Evolutionary conservation across 2,329 filamentous ascomycete species (phyloP), one percentile per base, ranked within the genome.

Genomic region (Hypomyces perniciosus): DNA sequence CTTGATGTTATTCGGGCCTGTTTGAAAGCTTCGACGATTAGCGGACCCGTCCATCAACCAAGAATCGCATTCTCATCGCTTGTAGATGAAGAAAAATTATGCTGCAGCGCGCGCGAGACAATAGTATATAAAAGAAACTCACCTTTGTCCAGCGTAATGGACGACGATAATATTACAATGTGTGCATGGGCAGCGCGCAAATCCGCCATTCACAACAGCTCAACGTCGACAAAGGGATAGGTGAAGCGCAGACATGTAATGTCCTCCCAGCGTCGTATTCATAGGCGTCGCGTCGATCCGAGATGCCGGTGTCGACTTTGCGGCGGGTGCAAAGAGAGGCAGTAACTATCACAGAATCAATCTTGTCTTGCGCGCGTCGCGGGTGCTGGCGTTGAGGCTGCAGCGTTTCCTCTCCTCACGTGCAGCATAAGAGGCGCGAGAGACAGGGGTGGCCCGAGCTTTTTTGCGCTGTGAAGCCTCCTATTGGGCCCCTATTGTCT

Each of bases 141-240:
- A 48, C 50, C 44, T 52, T 44, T 39, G 39, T 31, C 28, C 39
- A 34, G 39, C 33, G 33, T 28, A 38, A 29, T 27, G 34, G 28
- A 27, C 27, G 41, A 43, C 52, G 42, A 38, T 44, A 30, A 31
- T 37, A 42, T 8, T 47, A 40, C 20, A 48, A 31, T 27, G 52
- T 40, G 44, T 51, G 52, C 52, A 54, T 51, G 48, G 52, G 44
- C 41, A 48, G 48, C 52, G 52, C 48, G 48, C 51, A 27, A 44
- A 51, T 41, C 41, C 48, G 48, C 52, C 37, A 29, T 34, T 34
- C 31, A 30, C 20, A 27, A 48, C 12, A 35, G 28, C 12, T 37
- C 29, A 48, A 29, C 30, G 42, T 39, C 35, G 46, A 31, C 40
- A 41, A 39, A 42, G 29, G 44, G 38, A 28, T 44, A 40, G 29